Base-by-base conservation (phyloP, 495 filamentous ascomycete species). In the Penicillium turbatum region DNA sequence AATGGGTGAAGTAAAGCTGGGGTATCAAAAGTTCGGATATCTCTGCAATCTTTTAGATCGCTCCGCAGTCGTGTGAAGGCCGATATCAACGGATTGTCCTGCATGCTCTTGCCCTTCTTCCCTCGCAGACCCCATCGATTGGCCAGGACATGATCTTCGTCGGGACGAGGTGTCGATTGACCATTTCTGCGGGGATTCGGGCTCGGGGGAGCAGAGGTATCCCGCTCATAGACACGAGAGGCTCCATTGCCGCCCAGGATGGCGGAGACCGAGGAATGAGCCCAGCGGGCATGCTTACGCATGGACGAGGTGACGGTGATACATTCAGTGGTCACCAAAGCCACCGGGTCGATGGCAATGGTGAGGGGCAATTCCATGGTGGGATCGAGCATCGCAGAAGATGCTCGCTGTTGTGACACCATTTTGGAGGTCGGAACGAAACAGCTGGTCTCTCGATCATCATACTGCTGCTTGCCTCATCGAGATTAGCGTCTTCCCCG, bases 261-360 rank as follows among this genome's bases (percentile, higher is more conserved):
- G 48, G 92, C 90, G 48, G 95, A 88, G 48, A 99, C 95, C 17
- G 92, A 96, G 38, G 91, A 96, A 70, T 97, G 92, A 39, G 90
- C 89, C 84, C 92, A 97, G 54, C 95, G 85, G 56, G 89, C 86
- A 82, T 96, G 87, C 75, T 99, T 99, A 61, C 95, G 90, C 86
- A 99, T 96, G 26, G 91, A 91, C 60, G 91, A 95, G 24, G 93
- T 97, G 70, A 99, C 91, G 34, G 90, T 87, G 68, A 99, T 97
- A 69, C 95, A 99, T 86, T 99, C 93, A 73, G 95, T 96, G 26
- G 92, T 95, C 61, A 99, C 91, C 54, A 99, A 73, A 38, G 95
- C 91, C 49, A 97, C 89, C 3, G 93, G 92, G 55, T 97, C 89
- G 42, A 97, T 87, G 35, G 93, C 92, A 40, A 97, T 90, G 10